phyloP scores from a whole-genome alignment of 495 filamentous ascomycete genomes.

The Penicillium paradoxum region DNA sequence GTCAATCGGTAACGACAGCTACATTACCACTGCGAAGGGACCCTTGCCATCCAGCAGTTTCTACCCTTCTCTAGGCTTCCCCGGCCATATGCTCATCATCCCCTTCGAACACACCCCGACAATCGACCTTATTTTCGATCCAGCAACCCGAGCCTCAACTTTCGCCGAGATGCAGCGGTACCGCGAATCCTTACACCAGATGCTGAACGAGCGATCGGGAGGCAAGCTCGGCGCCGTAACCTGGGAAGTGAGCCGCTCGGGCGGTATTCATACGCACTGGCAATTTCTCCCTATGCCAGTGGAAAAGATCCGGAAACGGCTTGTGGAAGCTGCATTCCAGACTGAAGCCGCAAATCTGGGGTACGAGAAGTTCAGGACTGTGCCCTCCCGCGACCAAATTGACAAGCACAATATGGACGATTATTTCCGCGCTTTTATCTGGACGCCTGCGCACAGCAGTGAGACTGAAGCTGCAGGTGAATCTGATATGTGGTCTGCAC shows the following conservation, averaged over 20 bases:
- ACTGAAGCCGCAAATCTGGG: constrained; percentile 74
- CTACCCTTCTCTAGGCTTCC: constrained; percentile 67
- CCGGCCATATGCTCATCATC: constrained; percentile 85
- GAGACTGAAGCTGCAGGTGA: constrained; percentile 9
- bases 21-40: constrained; percentile 88
- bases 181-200: constrained; percentile 62
- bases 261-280: constrained; percentile 87
- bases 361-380: constrained; percentile 50
- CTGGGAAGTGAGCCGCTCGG: constrained; percentile 77
- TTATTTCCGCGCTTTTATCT: constrained; percentile 83
- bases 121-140: constrained; percentile 53
- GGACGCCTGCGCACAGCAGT: constrained; percentile 35
- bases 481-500: background rate
- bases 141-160: constrained; percentile 48
- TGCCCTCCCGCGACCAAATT: constrained; percentile 24
- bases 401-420: constrained; percentile 52
- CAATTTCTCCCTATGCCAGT: constrained; percentile 80
- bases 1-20: constrained; percentile 76
- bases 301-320: constrained; percentile 56
- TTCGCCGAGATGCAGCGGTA: constrained; percentile 78
- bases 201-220: constrained; percentile 49
- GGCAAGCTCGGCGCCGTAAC: constrained; percentile 72
- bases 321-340: constrained; percentile 79
- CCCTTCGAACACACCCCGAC: constrained; percentile 74
- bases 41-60: constrained; percentile 67